A percentile compares a stretch with the other conserved stretches of the same genome.
Conservation (phyloP, 106 monocot genomes). For the Gastrodia elata region DNA sequence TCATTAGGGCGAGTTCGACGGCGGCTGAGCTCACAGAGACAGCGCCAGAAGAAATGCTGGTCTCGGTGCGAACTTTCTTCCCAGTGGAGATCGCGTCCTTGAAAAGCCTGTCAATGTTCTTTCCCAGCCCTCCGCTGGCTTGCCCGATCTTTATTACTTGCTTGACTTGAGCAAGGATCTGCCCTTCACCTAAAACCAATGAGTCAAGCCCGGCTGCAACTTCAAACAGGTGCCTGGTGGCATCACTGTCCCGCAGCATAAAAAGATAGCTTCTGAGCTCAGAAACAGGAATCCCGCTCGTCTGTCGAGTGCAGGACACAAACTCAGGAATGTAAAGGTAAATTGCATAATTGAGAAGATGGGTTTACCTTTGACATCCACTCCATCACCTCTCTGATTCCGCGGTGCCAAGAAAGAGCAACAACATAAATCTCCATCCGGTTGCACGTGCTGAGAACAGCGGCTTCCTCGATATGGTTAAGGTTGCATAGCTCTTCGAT, state of each 20-base stretch:
- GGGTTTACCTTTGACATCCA: slow-evolving; percentile 93
- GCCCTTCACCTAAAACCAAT: slow-evolving; percentile 94
- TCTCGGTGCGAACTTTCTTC: slow-evolving; percentile 78
- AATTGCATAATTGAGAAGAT: too few species aligned
- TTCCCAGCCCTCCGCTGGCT: slow-evolving; percentile 65
- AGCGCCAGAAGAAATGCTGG: slow-evolving; percentile 91
- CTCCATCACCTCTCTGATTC: slow-evolving; percentile 86
- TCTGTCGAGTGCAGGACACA: slow-evolving; percentile 35
- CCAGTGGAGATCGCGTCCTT: slow-evolving; percentile 89
- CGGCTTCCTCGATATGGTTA: slow-evolving; percentile 95
- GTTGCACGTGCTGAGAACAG: slow-evolving; percentile 97
- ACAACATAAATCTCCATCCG: slow-evolving; percentile 97
- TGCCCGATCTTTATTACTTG: slow-evolving; percentile 84
- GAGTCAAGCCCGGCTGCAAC: slow-evolving; percentile 95
- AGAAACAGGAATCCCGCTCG: slow-evolving; percentile 78
- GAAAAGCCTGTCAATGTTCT: slow-evolving; percentile 89
- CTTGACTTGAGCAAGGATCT: slow-evolving; percentile 94
- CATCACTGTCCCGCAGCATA: slow-evolving; percentile 86
- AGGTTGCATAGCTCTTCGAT: slow-evolving; percentile 70
- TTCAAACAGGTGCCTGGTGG: slow-evolving; percentile 85
- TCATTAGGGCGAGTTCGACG: slow-evolving; percentile 90
- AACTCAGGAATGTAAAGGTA: too few species aligned
- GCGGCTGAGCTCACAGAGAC: slow-evolving; percentile 98
- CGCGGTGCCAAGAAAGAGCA: slow-evolving; percentile 89
- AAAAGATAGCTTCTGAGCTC: slow-evolving; percentile 83